Conservation (phyloP, 345 rosid genomes). For the Hirschfeldia incana region DNA sequence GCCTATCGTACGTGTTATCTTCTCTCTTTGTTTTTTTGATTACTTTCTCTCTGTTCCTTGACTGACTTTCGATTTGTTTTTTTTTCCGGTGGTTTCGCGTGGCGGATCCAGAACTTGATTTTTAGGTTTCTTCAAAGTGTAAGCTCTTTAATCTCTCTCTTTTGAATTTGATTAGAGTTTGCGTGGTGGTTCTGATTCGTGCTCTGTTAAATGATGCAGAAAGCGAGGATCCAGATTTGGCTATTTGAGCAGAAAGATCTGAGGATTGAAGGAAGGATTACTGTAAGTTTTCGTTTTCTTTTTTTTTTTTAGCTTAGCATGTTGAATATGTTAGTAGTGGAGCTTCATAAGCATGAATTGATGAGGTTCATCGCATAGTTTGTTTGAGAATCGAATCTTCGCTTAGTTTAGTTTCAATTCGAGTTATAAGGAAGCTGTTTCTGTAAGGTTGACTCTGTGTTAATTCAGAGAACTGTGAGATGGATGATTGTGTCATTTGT, state of each 20-base stretch:
- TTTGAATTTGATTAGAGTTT: background rate
- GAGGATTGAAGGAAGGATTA: conserved; percentile 68
- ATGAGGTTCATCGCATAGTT: background rate
- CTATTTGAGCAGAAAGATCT: conserved; percentile 87
- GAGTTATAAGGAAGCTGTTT: conserved; percentile 4
- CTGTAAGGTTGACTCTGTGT: background rate
- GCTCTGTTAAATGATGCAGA: conserved; percentile 39
- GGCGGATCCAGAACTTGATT: conserved; percentile 63
- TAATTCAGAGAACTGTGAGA: background rate
- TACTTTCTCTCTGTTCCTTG: background rate
- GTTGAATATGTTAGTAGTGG: background rate
- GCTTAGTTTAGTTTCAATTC: background rate
- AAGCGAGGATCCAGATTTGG: conserved; percentile 93
- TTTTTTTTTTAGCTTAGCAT: background rate
- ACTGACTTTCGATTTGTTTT: conserved; percentile 3
- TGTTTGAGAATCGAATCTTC: no score
- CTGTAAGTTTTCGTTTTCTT: conserved; percentile 14
- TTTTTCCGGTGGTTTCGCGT: background rate
- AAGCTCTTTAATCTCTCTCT: conserved; percentile 28
- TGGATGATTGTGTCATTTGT: conserved; percentile 5
- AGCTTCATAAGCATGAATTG: background rate
- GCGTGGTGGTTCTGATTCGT: background rate
- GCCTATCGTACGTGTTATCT: conserved; percentile 58
- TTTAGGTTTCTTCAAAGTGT: conserved; percentile 93
- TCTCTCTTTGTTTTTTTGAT: background rate